A percentile compares a stretch with the other conserved stretches of the same genome.
Conservation (phyloP, 495 filamentous ascomycete genomes). For the Penicillium lividum region DNA sequence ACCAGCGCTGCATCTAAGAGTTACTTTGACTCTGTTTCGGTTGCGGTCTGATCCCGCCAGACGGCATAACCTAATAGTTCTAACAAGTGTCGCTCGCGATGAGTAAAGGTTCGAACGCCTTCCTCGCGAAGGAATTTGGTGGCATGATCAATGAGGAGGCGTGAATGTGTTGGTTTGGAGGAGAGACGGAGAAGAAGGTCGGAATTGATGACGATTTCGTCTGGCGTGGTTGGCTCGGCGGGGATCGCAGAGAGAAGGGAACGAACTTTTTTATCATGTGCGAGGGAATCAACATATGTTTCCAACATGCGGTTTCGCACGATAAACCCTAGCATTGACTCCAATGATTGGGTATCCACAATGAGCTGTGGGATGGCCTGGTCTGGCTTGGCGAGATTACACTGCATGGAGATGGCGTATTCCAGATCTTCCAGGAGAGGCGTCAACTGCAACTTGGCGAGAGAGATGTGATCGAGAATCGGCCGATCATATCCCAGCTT, state of each 20-base stretch:
- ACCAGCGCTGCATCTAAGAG: conserved; percentile 6
- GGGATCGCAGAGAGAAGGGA: conserved; percentile 13
- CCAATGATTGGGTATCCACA: conserved; percentile 26
- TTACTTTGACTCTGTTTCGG: conserved; percentile 7
- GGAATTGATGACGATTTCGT: conserved; percentile 24
- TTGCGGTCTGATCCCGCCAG: conserved; percentile 35
- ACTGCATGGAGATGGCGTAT: conserved; percentile 30
- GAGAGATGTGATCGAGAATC: conserved; percentile 15
- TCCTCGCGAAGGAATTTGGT: conserved; percentile 29
- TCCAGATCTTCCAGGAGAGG: conserved; percentile 33
- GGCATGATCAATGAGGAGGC: conserved; percentile 28
- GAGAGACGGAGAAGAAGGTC: conserved; percentile 19
- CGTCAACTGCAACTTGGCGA: conserved; percentile 19
- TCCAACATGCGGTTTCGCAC: conserved; percentile 40
- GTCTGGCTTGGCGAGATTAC: conserved; percentile 16
- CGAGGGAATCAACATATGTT: conserved; percentile 35
- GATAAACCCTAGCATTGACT: conserved; percentile 38
- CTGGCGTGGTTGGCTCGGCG: not conserved
- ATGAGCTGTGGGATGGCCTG: conserved; percentile 13
- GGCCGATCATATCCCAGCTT: conserved; percentile 50
- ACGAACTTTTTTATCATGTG: conserved; percentile 25
- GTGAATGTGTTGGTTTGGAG: not conserved
- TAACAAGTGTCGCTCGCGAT: conserved; percentile 46
- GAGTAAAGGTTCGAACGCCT: conserved; percentile 32
- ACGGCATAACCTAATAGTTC: conserved; percentile 41